phyloP scores from a whole-genome alignment of 805 yeast species.

The Candida sanyiensis region DNA sequence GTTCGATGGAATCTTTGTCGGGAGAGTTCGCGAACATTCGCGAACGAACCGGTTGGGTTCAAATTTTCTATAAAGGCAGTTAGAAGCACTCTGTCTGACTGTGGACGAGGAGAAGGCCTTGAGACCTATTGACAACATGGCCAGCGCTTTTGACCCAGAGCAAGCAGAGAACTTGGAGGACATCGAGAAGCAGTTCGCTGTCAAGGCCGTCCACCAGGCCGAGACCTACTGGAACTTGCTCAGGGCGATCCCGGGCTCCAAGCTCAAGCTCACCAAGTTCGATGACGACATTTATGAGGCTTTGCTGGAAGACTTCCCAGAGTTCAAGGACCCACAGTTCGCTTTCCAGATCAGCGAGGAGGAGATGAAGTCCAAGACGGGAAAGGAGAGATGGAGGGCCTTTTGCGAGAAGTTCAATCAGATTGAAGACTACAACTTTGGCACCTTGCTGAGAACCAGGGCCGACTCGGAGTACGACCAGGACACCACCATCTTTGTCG shows the following conservation, averaged over 20 bases:
- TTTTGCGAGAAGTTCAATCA: constrained; percentile 80
- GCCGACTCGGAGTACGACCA: constrained; percentile 71
- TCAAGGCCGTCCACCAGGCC: constrained; percentile 92
- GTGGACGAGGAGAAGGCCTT: not conserved
- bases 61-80: constrained; percentile 3
- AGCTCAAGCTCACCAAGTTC: constrained; percentile 61
- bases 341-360: constrained; percentile 63
- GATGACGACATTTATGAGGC: constrained; percentile 66
- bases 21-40: constrained; percentile 7
- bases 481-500: constrained; percentile 79
- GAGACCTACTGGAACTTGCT: constrained; percentile 88
- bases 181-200: constrained; percentile 96
- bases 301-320: constrained; percentile 78
- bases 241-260: constrained; percentile 70
- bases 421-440: constrained; percentile 90
- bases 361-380: constrained; percentile 70
- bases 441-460: constrained; percentile 81
- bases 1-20: too few species aligned
- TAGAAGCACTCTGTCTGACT: not conserved
- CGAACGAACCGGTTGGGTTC: constrained; percentile 1
- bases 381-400: constrained; percentile 87
- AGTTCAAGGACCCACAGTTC: constrained; percentile 56
- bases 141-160: constrained; percentile 73
- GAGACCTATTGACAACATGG: too few species aligned
- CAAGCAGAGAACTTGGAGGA: constrained; percentile 92